Base-by-base conservation (phyloP, 495 filamentous ascomycete species). In the Podospora pseudopauciseta region DNA sequence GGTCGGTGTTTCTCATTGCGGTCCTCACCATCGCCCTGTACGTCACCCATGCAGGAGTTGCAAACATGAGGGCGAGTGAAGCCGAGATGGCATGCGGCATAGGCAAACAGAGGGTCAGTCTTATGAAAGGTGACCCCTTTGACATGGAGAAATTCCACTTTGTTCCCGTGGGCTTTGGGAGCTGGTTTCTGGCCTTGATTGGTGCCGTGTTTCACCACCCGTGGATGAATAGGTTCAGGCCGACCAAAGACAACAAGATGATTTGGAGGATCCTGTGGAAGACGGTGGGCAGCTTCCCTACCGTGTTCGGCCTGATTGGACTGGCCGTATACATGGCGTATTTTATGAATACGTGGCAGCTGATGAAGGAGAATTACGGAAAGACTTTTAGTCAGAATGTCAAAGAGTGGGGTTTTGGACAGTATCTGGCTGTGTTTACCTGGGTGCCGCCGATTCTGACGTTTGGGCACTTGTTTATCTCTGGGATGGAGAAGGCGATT, bases 301-400 rank as follows among this genome's bases (percentile, higher is more conserved):
- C 27, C 13, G 64, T 73, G 2, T 65, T 65, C 23, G 71, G 71
- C 15, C 53, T 56, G 15, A 53, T 67, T 16, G 59, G 65, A 5
- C 54, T 73, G 34, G 55, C 55, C 1, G 60, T 70, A 18, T 73
- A 70, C 32, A 59, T 65, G 15, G 32, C 20, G 30, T 73, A 73
- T 53, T 73, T 70, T 55, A 68, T 67, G 63, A 66, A 68, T 20
- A 70, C 71, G n/a, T 68, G 68, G 66, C 15, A 63, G 32, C 64
- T 73, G 56, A 73, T 73, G 71, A 70, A 73, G 66, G 65, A 66
- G 9, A 67, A 60, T 55, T 73, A 73, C 32, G 71, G 71, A 0
- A 57, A 64, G 4, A 66, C 71, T 16, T 73, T 73, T 44, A 64
- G 49, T 2, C 61, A 59, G 7, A 61, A 60, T 20, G 23, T 64